Evolutionary conservation across 179 eudicot species (phyloP).

Genomic region (Amaranthus tricolor): DNA sequence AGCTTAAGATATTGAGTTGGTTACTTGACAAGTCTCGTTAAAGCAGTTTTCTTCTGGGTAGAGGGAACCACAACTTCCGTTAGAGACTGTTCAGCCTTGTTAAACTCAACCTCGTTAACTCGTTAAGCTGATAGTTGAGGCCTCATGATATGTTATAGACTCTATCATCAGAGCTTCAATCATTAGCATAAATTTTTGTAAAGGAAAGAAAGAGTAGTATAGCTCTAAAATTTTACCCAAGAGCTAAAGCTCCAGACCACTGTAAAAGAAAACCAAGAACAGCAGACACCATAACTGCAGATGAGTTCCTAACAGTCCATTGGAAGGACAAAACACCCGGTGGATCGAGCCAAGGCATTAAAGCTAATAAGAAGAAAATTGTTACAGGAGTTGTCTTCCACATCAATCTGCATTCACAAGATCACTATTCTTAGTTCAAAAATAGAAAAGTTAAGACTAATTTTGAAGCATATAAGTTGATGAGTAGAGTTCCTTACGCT

Average conservation of each 20-base stretch:
- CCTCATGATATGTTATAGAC: too few species aligned
- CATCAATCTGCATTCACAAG: constrained; percentile 61
- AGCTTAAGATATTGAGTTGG: too few species aligned
- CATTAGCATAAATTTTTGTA: too few species aligned
- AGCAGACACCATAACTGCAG: constrained; percentile 64
- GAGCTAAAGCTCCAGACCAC: constrained; percentile 93
- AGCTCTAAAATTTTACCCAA: constrained; percentile 45
- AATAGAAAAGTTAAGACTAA: too few species aligned
- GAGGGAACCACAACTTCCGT: too few species aligned
- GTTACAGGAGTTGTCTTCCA: constrained; percentile 97
- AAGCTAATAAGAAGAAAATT: constrained; percentile 64
- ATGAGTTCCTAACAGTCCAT: constrained; percentile 59
- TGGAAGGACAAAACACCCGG: constrained; percentile 75
- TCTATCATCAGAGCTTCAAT: too few species aligned
- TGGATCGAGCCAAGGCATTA: constrained; percentile 89
- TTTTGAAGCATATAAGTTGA: not conserved
- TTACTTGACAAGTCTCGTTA: too few species aligned
- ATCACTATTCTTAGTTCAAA: not conserved
- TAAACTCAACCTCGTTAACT: too few species aligned
- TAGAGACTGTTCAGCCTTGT: too few species aligned
- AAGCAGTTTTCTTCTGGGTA: too few species aligned
- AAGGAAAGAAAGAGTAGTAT: too few species aligned
- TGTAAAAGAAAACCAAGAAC: constrained; percentile 80
- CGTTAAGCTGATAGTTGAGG: too few species aligned
- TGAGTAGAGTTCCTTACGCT: constrained; percentile 47